Base-by-base conservation (phyloP, 441 rosid genomes). In the Pelargonium cotyledonis region DNA sequence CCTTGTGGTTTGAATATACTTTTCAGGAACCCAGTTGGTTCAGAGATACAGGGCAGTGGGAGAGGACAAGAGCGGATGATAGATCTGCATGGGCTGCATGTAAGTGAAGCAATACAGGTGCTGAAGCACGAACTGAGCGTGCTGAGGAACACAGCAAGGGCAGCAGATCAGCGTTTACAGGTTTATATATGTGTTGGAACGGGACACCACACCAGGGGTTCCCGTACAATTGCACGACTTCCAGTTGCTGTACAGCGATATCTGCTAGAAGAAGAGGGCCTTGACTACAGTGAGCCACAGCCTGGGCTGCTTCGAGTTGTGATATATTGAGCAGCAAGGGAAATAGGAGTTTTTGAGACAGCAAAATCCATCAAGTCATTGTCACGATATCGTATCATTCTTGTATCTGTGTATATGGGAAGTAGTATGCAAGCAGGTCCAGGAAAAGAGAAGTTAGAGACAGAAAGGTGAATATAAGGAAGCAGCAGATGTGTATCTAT, bases 21-120 rank as follows among this genome's bases (percentile, higher is more conserved):
- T 65, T 71, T 61, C 83, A 94, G 99, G 93, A 91, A 94, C 75
- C 89, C 96, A 1, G 83, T 70, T 73, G 80, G 85, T 40, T 74
- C 76, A 63, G 96, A 87, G 70, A 72, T 79, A 72, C 83, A 85
- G 68, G 83, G 79, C 38, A 83, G 80, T 72, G 85, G 80, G 38
- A 85, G 96, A 84, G 95, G 88, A 47, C 84, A 82, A 58, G 97
- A 90, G 75, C 85, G 90, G 72, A 90, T 95, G 89, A 95, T 95
- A 79, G 97, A 95, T 81, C 85, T 95, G 74, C 99, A 95, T 21
- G 97, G 99, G 55, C 79, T 95, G 74, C 99, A 95, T 72, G 95
- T 89, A 31, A 87, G 79, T 16, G 97, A 92, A 82, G 99, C 99
- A 63, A 77, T 91, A 72, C 91, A 88, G 57, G 80, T 85, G 75